phyloP scores from a whole-genome alignment of 352 stramenopile genomes.

The Globisporangium acanthophoron region DNA sequence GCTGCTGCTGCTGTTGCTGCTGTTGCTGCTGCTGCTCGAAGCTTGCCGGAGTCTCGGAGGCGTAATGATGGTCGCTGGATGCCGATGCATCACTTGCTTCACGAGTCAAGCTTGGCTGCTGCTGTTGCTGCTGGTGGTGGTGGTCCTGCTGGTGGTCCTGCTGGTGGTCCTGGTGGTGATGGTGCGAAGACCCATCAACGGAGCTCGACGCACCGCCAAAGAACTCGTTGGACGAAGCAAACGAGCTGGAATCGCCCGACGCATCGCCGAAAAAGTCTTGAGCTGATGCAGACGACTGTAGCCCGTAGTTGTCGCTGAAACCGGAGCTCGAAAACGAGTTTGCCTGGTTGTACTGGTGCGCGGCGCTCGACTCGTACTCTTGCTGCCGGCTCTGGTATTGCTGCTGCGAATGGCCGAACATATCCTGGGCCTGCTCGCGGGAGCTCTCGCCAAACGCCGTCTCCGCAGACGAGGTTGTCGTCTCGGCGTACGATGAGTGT shows the following conservation, averaged over 20 bases:
- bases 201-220: constrained; percentile 11
- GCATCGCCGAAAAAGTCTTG: constrained; percentile 11
- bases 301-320: constrained; percentile 8
- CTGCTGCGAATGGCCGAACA: constrained; percentile 5
- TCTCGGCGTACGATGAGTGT: background rate
- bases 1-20: constrained; percentile 12
- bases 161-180: constrained; percentile 11
- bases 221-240: constrained; percentile 18
- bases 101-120: constrained; percentile 25
- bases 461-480: background rate
- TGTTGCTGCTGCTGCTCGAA: constrained; percentile 13
- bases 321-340: constrained; percentile 9
- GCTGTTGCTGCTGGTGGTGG: constrained; percentile 4
- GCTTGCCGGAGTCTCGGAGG: constrained; percentile 11
- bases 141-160: constrained; percentile 1
- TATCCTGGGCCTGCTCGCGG: background rate
- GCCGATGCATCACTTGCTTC: constrained; percentile 33
- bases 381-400: background rate
- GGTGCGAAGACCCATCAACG: constrained; percentile 1
- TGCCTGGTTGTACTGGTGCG: constrained; percentile 3
- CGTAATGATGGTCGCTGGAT: constrained; percentile 19
- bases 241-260: constrained; percentile 1
- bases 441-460: background rate
- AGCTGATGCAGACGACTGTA: constrained; percentile 5
- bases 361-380: background rate